Evolutionary conservation across 306 rosid genomes (phyloP).

Genomic region (Ceratonia siliqua): DNA sequence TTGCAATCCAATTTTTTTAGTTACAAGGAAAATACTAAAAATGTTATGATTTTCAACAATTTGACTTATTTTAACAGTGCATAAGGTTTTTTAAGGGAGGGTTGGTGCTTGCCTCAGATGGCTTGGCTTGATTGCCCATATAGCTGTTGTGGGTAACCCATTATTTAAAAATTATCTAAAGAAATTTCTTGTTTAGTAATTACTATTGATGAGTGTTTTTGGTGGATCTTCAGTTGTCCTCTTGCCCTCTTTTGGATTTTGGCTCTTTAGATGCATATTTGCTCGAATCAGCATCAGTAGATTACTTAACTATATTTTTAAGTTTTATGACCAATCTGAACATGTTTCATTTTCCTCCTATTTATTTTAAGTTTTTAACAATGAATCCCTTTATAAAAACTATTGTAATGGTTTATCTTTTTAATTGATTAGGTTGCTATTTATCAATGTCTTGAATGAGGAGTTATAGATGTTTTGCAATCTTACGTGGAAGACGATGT

Average conservation of each 20-base stretch:
- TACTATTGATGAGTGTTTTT: too few relatives aligned
- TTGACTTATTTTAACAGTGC: too few relatives aligned
- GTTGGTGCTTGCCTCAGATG: too few relatives aligned
- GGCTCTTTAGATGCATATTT: neutral
- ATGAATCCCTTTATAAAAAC: neutral
- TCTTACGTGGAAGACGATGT: conserved; percentile 95
- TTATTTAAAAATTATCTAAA: too few relatives aligned
- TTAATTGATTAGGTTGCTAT: conserved; percentile 54
- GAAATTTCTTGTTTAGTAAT: too few relatives aligned
- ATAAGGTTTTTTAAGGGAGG: too few relatives aligned
- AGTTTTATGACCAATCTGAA: neutral
- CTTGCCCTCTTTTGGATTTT: neutral
- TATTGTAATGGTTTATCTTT: neutral
- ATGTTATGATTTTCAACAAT: neutral
- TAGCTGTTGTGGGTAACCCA: too few relatives aligned
- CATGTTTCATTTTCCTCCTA: neutral
- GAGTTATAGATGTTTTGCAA: conserved; percentile 87
- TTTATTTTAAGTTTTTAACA: neutral
- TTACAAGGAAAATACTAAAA: too few relatives aligned
- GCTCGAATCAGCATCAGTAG: neutral
- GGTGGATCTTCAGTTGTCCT: neutral
- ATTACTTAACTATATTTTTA: neutral
- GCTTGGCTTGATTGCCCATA: too few relatives aligned
- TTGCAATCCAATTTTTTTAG: neutral
- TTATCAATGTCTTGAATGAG: conserved; percentile 55